Conservation (phyloP, 2,329 filamentous ascomycete genomes). For the Ascochyta rabiei region DNA sequence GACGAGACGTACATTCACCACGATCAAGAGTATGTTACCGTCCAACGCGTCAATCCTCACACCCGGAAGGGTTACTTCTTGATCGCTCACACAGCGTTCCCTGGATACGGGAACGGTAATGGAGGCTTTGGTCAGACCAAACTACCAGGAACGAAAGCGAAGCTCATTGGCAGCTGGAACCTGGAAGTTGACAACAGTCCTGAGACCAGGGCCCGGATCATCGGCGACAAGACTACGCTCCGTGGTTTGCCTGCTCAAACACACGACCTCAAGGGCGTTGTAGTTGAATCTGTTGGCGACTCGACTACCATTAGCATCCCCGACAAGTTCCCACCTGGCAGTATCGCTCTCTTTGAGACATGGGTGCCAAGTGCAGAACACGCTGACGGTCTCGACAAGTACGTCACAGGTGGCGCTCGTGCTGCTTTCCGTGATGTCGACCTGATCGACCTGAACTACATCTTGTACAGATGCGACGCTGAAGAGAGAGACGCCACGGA, state of each 20-base stretch:
- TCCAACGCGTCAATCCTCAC: slow-evolving; percentile 91
- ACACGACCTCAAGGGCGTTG: slow-evolving; percentile 73
- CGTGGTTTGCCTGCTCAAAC: slow-evolving; percentile 85
- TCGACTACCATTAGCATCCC: slow-evolving; percentile 81
- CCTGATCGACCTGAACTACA: slow-evolving; percentile 85
- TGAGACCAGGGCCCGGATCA: slow-evolving; percentile 68
- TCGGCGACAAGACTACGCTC: slow-evolving; percentile 73
- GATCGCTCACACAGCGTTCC: slow-evolving; percentile 94
- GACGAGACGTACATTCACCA: slow-evolving; percentile 97
- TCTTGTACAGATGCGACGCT: slow-evolving; percentile 88
- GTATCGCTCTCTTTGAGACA: slow-evolving; percentile 93
- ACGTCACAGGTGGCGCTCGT: slow-evolving; percentile 80
- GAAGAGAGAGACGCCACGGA: slow-evolving; percentile 83
- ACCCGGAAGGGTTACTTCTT: slow-evolving; percentile 94
- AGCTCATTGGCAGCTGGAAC: slow-evolving; percentile 87
- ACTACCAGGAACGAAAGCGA: slow-evolving; percentile 82
- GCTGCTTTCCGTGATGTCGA: slow-evolving; percentile 76
- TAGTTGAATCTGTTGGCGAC: slow-evolving; percentile 72
- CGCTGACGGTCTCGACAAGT: slow-evolving; percentile 80
- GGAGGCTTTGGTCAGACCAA: slow-evolving; percentile 79
- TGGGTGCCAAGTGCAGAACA: slow-evolving; percentile 91
- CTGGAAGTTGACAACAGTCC: slow-evolving; percentile 83
- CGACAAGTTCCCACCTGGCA: slow-evolving; percentile 87
- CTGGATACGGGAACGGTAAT: slow-evolving; percentile 84
- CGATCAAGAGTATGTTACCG: slow-evolving; percentile 93